Conservation (phyloP, 2,329 filamentous ascomycete species). For the Botryosphaeria agaves region DNA sequence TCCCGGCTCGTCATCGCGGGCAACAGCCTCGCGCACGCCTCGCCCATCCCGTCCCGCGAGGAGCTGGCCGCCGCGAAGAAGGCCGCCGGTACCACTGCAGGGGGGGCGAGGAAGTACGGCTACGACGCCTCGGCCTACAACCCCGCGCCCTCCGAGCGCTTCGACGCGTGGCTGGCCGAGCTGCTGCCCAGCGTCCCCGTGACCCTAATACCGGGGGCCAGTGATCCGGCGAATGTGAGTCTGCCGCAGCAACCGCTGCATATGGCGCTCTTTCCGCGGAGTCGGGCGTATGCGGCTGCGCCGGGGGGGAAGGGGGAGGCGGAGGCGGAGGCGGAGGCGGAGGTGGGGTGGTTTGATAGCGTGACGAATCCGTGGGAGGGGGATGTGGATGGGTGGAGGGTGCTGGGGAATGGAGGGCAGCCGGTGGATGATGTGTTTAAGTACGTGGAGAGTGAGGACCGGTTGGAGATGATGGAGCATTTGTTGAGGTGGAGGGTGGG, state of each 20-base stretch:
- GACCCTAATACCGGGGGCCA: conserved; percentile 68
- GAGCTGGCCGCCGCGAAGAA: conserved; percentile 23
- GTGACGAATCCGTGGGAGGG: conserved; percentile 91
- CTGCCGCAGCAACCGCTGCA: conserved; percentile 91
- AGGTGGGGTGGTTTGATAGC: conserved; percentile 63
- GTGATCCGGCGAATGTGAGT: conserved; percentile 76
- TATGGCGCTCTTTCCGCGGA: conserved; percentile 69
- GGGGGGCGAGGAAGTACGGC: conserved; percentile 67
- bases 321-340: conserved; percentile 12
- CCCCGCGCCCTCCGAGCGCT: conserved; percentile 59
- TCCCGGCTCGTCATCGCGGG: conserved; percentile 81
- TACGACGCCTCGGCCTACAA: conserved; percentile 88
- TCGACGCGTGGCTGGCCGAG: conserved; percentile 68
- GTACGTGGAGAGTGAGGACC: conserved; percentile 63
- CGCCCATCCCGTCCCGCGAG: conserved; percentile 27
- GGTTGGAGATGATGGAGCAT: conserved; percentile 80
- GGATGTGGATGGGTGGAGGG: conserved; percentile 75
- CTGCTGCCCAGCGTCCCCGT: conserved; percentile 76
- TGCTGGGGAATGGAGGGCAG: conserved; percentile 78
- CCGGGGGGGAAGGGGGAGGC: conserved; percentile 16
- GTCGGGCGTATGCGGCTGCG: conserved; percentile 46
- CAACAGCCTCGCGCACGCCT: conserved; percentile 52
- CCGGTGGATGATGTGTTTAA: conserved; percentile 88
- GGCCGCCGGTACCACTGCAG: too few relatives aligned
- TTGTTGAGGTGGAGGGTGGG: conserved; percentile 85